phyloP scores from a whole-genome alignment of 1,284 basidiomycete species.

The Cutaneotrichosporon cyanovorans region DNA sequence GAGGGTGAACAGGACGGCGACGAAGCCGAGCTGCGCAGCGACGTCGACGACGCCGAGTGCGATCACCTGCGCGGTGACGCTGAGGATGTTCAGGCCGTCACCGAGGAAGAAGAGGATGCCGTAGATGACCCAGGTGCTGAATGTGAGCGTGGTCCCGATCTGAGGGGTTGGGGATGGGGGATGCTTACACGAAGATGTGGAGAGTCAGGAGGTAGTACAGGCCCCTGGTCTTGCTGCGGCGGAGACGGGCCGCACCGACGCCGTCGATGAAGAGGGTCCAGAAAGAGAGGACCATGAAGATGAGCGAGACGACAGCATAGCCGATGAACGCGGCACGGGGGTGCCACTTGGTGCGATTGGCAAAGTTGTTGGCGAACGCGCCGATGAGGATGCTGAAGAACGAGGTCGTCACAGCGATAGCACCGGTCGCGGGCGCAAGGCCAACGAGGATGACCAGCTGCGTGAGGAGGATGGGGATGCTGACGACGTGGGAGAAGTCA shows the following conservation, averaged over 20 bases:
- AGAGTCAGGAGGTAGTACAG: constrained; percentile 30
- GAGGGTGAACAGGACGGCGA: constrained; percentile 36
- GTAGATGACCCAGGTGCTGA: constrained; percentile 35
- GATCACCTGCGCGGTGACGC: constrained; percentile 41
- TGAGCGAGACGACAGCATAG: constrained; percentile 27
- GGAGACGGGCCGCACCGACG: constrained; percentile 24
- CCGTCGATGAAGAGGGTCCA: constrained; percentile 32
- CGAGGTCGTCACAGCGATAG: constrained; percentile 33
- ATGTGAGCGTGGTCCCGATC: constrained; percentile 2
- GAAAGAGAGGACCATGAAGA: constrained; percentile 25
- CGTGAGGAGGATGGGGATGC: constrained; percentile 32
- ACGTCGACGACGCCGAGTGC: constrained; percentile 40
- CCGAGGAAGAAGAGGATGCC: constrained; percentile 36
- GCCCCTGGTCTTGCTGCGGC: constrained; percentile 29
- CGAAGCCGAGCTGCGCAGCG: constrained; percentile 38
- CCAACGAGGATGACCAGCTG: constrained; percentile 33
- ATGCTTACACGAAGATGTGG: constrained; percentile 31
- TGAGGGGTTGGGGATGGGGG: too few relatives aligned
- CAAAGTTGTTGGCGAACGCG: not conserved
- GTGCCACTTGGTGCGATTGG: not conserved
- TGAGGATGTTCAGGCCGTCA: constrained; percentile 33
- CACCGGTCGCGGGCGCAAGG: constrained; percentile 28
- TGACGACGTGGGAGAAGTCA: constrained; percentile 23
- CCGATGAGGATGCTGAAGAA: constrained; percentile 1
- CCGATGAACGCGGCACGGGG: constrained; percentile 7